Evolutionary conservation across 495 filamentous ascomycete genomes (phyloP), one percentile per base, ranked within the genome.

Genomic region (Letharia lupina): DNA sequence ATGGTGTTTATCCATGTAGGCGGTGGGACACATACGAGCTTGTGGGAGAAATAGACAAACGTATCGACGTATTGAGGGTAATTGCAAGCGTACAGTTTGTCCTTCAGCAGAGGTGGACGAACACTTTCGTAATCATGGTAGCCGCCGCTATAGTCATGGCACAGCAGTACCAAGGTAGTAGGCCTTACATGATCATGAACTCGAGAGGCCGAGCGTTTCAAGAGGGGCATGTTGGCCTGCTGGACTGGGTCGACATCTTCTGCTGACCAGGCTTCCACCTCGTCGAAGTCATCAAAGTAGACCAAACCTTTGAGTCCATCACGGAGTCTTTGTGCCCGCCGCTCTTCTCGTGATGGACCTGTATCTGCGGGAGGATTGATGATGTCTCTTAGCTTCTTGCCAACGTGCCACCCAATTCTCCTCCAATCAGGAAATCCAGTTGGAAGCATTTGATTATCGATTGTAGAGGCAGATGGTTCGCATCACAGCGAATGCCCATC

Each of bases 11-110:
- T 79, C 78, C 78, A 81, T 39, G 77, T 60, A 28, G 75, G 71
- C 15, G 78, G 78, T n/a, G 78, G 78, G 33, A 79, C 68, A 37
- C 72, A 74, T 31, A 78, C 77, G 2, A 78, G 72, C 56, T 79
- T 78, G 64, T 80, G 77, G 7, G 76, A 76, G 63, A 81, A 80
- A 62, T 81, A 81, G n/a, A 76, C 66, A 65, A 80, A 80, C 0
- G 69, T 71, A 35, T 75, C 71, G 16, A 80, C 71, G 63, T 73
- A 77, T 68, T 78, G 74, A 35, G 79, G 73, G 60, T 80, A 73
- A 60, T 78, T 41, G 56, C 74, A 60, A 76, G 72, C 5, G 71
- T 75, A 60, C 78, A 77, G 23, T 59, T 67, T 48, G 42, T 73
- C 68, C 3, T 67, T 23, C 18, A 70, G 71, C 12, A 64, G 65